Base-by-base conservation (phyloP, 2,329 filamentous ascomycete genomes). In the Alternaria atra region DNA sequence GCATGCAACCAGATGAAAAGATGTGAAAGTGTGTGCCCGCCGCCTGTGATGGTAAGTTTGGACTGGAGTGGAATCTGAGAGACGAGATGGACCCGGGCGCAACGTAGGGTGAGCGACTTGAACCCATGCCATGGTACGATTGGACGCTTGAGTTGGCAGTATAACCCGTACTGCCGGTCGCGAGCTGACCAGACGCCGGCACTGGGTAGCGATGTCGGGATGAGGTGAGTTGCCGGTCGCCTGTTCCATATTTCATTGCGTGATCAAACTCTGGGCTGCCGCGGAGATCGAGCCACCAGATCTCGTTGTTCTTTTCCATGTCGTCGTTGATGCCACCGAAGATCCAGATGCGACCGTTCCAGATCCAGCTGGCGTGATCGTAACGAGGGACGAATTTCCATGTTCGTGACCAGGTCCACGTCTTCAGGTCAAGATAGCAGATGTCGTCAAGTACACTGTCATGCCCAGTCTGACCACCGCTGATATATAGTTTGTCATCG, bases 261-360 rank as follows among this genome's bases (percentile, higher is more conserved):
- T 89, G 88, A 70, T 93, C 90, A 69, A 97, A 94, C 47, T 93
- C 92, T 1, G 94, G 93, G 61, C 88, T 93, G 34, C 93, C 93
- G 77, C 97, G 94, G 51, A 99, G 86, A 80, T 99, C 95, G 43
- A 99, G 84, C 94, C 95, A 99, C 91, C 93, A 97, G 43, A 99
- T 86, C 78, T 99, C 95, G 61, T 93, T 94, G 63, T 91, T 93
- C 72, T 97, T 94, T 81, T 98, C 94, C 93, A 98, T 97, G 68
- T 97, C 94, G 70, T 95, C 92, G 64, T 93, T 95, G 51, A 99
- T 85, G 2, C 95, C 95, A 39, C 95, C 95, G 78, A 97, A 97
- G 6, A 98, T 93, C 94, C 94, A 99, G 34, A 99, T 90, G 43
- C 93, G 89, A 64, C 95, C 94, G 56, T 91, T 90, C 86, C 94